Conservation (phyloP, 306 rosid species). For the Castanea mollissima region DNA sequence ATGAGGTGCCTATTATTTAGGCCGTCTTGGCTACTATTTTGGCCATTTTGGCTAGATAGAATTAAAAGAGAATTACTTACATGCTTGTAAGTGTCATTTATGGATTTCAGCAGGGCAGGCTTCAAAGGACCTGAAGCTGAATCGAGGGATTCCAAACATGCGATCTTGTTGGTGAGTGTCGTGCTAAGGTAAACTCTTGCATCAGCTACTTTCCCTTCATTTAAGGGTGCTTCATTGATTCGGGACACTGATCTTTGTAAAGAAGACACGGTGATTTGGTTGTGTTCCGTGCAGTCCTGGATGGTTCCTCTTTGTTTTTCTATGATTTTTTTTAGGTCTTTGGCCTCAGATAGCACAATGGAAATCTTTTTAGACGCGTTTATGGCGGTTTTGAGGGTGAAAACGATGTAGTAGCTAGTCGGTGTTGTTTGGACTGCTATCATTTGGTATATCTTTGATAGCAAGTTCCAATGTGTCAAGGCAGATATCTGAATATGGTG, state of each 20-base stretch:
- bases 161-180: slow-evolving; percentile 77
- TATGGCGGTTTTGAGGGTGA: slow-evolving; percentile 50
- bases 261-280: slow-evolving; percentile 55
- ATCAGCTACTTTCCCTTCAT: slow-evolving; percentile 30
- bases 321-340: slow-evolving; percentile 28
- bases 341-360: slow-evolving; percentile 36
- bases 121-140: slow-evolving; percentile 67
- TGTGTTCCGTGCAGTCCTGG: slow-evolving; percentile 67
- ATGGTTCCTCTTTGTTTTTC: slow-evolving; percentile 68
- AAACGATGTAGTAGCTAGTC: slow-evolving; percentile 37
- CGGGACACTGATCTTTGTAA: slow-evolving; percentile 48
- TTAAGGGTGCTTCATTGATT: slow-evolving; percentile 22
- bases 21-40: slow-evolving; percentile 30
- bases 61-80: slow-evolving; percentile 68
- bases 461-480: slow-evolving; percentile 54
- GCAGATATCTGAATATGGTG: slow-evolving; percentile 54
- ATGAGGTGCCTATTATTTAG: slow-evolving; percentile 37
- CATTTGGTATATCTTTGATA: slow-evolving; percentile 12
- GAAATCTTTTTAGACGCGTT: slow-evolving; percentile 59
- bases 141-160: slow-evolving; percentile 77
- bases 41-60: slow-evolving; percentile 30
- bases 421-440: slow-evolving; percentile 43
- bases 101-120: slow-evolving; percentile 45
- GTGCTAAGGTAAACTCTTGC: slow-evolving; percentile 76
- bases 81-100: slow-evolving; percentile 45